Base-by-base conservation (phyloP, 2,329 filamentous ascomycete species). In the Myriosclerotinia curreyana region DNA sequence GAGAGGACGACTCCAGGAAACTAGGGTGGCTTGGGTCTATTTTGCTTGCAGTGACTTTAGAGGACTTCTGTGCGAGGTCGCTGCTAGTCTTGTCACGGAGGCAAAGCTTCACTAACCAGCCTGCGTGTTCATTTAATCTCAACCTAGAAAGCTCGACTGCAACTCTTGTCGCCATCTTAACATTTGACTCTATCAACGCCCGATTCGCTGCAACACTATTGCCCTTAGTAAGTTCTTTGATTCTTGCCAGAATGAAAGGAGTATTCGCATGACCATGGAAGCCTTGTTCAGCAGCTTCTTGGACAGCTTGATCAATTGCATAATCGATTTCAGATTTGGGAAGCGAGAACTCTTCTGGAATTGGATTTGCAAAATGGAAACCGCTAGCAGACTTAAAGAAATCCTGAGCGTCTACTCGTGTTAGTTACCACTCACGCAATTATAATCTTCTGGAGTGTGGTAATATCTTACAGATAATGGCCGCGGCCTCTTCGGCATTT, bases 291-390 rank as follows among this genome's bases (percentile, higher is more conserved):
- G 81, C 76, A 5, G 85, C 84, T 65, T 83, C 79, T 58, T 77
- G 73, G 38, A 88, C 76, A 3, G 86, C 85, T 68, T 83, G 76
- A 25, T 80, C 74, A 60, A 88, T 86, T 34, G 83, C 80, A 31
- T 72, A 70, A 67, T 87, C 81, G 73, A 88, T 87, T 61, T 85
- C 79, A 5, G 77, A 75, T 66, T 85, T 86, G 0, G 84, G 79
- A 60, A 91, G 83, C 4, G 85, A 84, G 67, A 81, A 77, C 55
- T 86, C 77, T 59, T 78, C 74, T 0, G 88, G 86, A 12, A 90
- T 84, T 0, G 88, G 94, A 74, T 96, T 98, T 64, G 93, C 93
- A 73, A 99, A 93, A 64, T 93, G 80, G 62, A 97, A 78, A 11
- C 94, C 95, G 1, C 91, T 92, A 66, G 40, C 52, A 4, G 48